phyloP scores from a whole-genome alignment of 208 protist genomes.

The Angomonas ambiguus region DNA sequence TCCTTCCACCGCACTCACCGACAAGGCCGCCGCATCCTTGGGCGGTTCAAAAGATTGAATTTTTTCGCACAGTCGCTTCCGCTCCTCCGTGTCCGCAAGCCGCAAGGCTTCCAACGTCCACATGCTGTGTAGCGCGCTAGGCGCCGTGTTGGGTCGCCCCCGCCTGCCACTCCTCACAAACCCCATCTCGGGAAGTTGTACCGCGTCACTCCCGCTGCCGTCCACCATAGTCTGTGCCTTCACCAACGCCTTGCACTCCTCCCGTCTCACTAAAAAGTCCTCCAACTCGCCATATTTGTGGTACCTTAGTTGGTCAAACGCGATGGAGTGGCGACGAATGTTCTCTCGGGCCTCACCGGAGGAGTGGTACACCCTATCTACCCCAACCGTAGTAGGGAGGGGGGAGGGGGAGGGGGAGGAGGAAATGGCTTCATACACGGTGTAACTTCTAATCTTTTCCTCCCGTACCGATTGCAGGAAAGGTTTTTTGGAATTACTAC shows the following conservation, averaged over 20 bases:
- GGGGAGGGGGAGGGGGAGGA: neutral
- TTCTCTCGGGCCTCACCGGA: conserved; percentile 11
- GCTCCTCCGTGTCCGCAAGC: conserved; percentile 43
- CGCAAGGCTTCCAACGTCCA: conserved; percentile 50
- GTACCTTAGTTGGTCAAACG: conserved; percentile 60
- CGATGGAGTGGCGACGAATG: conserved; percentile 26
- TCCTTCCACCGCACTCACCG: conserved; percentile 32
- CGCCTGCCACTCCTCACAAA: neutral
- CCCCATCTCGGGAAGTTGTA: neutral
- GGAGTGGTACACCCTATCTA: neutral
- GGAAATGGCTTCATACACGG: conserved; percentile 23
- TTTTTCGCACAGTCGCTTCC: conserved; percentile 17
- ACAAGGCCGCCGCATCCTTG: conserved; percentile 51
- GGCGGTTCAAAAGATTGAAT: conserved; percentile 35
- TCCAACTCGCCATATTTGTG: conserved; percentile 46
- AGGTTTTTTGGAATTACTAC: neutral
- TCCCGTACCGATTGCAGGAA: conserved; percentile 15
- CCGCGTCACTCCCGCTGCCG: neutral
- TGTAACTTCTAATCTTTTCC: conserved; percentile 49
- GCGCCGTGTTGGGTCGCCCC: neutral
- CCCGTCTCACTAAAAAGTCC: conserved; percentile 40
- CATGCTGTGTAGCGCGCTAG: conserved; percentile 20
- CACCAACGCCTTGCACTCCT: conserved; percentile 44
- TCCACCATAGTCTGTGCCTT: neutral
- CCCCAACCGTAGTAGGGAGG: neutral